These are phyloP conservation scores for Cinnamomum chago DNA, from an alignment of 164 flowering plant genomes.

Conservation along the genomic window DNA sequence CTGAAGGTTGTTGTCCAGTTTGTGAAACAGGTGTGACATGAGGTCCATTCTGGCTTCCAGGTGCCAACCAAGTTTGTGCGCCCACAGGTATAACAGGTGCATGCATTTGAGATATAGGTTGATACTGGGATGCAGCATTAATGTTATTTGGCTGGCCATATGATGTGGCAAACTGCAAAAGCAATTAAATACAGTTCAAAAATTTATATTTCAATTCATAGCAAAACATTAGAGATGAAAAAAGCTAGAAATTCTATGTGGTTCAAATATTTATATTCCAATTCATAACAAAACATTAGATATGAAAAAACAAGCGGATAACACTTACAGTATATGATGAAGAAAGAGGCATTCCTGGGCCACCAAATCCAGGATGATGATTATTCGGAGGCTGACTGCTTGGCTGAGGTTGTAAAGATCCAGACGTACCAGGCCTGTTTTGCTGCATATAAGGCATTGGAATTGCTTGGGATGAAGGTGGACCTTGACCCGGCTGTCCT, in stretches of 20 bases:
- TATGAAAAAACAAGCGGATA: not conserved
- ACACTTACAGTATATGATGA: slow-evolving; percentile 70
- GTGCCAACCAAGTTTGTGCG: slow-evolving; percentile 61
- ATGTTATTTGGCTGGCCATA: slow-evolving; percentile 48
- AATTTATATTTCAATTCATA: not conserved
- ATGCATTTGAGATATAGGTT: slow-evolving; percentile 56
- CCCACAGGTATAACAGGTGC: slow-evolving; percentile 33
- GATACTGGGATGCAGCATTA: slow-evolving; percentile 47
- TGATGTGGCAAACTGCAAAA: slow-evolving; percentile 46
- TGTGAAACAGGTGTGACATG: slow-evolving; percentile 41
- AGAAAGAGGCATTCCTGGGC: slow-evolving; percentile 51
- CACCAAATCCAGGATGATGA: slow-evolving; percentile 46
- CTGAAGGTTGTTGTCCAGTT: slow-evolving; percentile 45
- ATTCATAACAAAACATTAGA: not conserved
- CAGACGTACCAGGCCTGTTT: slow-evolving; percentile 48
- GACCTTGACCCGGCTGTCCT: slow-evolving; percentile 47
- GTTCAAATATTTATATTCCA: not conserved
- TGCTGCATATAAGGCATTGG: slow-evolving; percentile 49
- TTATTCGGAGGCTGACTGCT: slow-evolving; percentile 30
- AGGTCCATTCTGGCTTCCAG: slow-evolving; percentile 47
- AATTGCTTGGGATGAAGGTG: slow-evolving; percentile 54
- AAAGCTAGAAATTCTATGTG: not conserved
- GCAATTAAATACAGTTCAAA: slow-evolving; percentile 1
- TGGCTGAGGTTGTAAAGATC: slow-evolving; percentile 45
- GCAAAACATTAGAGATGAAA: not conserved